Conservation (phyloP, 2,329 filamentous ascomycete species). For the Apiospora hydei region DNA sequence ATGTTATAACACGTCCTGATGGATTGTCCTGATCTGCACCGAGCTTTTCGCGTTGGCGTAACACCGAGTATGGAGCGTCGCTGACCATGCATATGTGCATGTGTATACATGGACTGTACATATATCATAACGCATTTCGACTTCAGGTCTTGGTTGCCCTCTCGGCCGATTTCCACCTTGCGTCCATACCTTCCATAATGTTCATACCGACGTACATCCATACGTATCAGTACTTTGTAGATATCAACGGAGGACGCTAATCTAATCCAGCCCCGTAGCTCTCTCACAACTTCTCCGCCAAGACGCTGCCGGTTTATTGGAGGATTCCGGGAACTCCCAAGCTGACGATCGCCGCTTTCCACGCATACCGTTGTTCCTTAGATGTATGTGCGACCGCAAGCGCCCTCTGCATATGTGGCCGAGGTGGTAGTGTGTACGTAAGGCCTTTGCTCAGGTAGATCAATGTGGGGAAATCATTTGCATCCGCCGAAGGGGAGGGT, state of each 20-base stretch:
- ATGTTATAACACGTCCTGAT: not conserved
- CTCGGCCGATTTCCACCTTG: constrained; percentile 4
- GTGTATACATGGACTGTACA: too few relatives aligned
- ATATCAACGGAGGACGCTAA: not conserved
- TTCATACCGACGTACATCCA: not conserved
- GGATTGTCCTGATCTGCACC: not conserved
- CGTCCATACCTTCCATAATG: not conserved
- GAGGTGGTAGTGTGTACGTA: not conserved
- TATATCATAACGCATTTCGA: not conserved
- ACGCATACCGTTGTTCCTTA: not conserved
- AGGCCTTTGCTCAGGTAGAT: not conserved
- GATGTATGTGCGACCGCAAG: not conserved
- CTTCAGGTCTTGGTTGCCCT: not conserved
- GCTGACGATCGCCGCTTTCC: too few relatives aligned
- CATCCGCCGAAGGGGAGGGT: not conserved
- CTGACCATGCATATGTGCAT: not conserved
- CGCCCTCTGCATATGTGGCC: not conserved
- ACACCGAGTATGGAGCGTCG: not conserved
- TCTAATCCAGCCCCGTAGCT: not conserved
- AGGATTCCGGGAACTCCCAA: too few relatives aligned
- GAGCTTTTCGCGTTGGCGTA: not conserved
- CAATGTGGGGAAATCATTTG: not conserved
- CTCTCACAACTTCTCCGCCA: too few relatives aligned
- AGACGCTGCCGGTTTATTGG: too few relatives aligned
- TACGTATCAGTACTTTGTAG: not conserved